A percentile compares a stretch with the other conserved stretches of the same genome.
Evolutionary conservation across 1,284 basidiomycete species (phyloP).

Genomic region (Hemileia vastatrix): DNA sequence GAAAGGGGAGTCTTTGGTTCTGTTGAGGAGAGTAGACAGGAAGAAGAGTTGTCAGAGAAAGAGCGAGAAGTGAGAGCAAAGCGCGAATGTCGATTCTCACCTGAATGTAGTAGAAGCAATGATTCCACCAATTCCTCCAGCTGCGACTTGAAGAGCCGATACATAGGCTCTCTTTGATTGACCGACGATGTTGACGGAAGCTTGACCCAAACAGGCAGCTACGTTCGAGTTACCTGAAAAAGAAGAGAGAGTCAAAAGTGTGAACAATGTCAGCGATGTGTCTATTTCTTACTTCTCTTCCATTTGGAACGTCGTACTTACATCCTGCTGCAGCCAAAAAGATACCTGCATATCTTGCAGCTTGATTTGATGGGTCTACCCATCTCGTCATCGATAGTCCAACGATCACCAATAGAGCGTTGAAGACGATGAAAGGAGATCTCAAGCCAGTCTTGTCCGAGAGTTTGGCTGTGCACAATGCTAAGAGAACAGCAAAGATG

Average conservation of each 20-base stretch:
- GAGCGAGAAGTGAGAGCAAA: too few relatives aligned
- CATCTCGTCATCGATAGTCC: constrained; percentile 46
- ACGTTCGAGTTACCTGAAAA: constrained; percentile 30
- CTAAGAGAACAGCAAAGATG: constrained; percentile 39
- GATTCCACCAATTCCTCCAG: constrained; percentile 48
- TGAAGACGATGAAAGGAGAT: constrained; percentile 42
- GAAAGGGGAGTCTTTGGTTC: neutral
- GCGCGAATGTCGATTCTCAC: too few relatives aligned
- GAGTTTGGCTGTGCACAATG: constrained; percentile 40
- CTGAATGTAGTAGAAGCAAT: constrained; percentile 42
- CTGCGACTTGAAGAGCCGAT: constrained; percentile 45
- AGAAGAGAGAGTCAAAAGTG: neutral
- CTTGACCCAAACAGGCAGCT: constrained; percentile 41
- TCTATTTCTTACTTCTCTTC: neutral
- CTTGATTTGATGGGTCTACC: constrained; percentile 33
- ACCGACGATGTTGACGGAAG: constrained; percentile 46
- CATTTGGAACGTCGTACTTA: constrained; percentile 22
- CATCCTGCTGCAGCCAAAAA: constrained; percentile 46
- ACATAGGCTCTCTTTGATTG: constrained; percentile 46
- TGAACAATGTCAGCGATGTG: neutral
- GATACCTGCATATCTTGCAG: constrained; percentile 45
- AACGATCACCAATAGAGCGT: constrained; percentile 40
- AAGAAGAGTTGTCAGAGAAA: too few relatives aligned
- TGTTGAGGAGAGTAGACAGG: too few relatives aligned
- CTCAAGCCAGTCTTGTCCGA: constrained; percentile 45